Base-by-base conservation (phyloP, 2,329 filamentous ascomycete species). In the Neobulgaria alba region DNA sequence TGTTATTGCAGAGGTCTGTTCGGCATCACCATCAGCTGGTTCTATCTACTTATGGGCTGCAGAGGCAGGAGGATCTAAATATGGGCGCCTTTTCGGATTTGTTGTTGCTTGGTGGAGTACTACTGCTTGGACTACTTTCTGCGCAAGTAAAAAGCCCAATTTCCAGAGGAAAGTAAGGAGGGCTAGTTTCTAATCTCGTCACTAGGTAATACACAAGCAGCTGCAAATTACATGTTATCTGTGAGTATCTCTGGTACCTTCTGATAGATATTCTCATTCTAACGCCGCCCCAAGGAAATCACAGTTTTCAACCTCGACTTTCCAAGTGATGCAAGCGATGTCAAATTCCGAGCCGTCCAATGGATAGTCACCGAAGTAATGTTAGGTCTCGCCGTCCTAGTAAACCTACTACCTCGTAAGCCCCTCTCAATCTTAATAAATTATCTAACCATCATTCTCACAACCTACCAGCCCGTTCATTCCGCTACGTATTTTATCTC, bases 21-120 rank as follows among this genome's bases (percentile, higher is more conserved):
- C 68, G 1, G 64, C 63, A 15, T 57, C 61, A 2, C 63, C 67
- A 10, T 63, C 64, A 9, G 45, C 46, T 35, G 47, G 47, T 4
- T 49, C 44, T 8, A 45, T 72, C 10, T 72, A 72, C 49, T 67
- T 71, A 39, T 72, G 68, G 68, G 67, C 69, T 3, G 62, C 62
- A 5, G 59, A 71, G 23, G 68, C 68, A 1, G 63, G 63, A n/a
- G 68, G 67, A 3, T 60, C 55, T 4, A 47, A 47, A 29, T 67
- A 64, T 49, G 66, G 67, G 10, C 56, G 64, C 21, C 35, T 52
- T 1, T 31, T 49, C 20, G 45, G 47, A 10, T 50, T 52, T 54
- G 59, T 76, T n/a, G 74, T 77, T n/a, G 74, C 74, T 0, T 78
- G 73, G 74, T 78, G 74, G 74, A 73, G 69, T 50, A 76, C 72